Percentiles rank a stretch among this genome's conserved stretches.
These are phyloP conservation scores for Citrullus amarus DNA, from an alignment of 306 rosid species.

Conservation along the genomic window DNA sequence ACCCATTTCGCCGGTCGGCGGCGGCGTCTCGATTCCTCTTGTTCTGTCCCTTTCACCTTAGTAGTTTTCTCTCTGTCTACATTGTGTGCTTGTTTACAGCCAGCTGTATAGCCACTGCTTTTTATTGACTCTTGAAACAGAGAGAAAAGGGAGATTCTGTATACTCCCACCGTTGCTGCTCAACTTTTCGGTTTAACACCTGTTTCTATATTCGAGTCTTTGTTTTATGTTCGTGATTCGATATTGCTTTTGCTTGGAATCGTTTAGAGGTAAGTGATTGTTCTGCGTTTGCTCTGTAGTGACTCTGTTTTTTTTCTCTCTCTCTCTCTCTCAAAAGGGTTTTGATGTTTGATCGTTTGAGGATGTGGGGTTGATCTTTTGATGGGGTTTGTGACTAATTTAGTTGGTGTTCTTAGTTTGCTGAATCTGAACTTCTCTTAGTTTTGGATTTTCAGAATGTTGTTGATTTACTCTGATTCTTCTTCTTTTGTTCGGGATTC, in stretches of 20 bases:
- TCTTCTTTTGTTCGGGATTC: neutral
- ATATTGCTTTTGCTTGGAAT: neutral
- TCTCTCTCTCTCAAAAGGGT: neutral
- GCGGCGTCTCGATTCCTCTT: neutral
- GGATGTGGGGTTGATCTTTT: neutral
- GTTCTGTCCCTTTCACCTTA: neutral
- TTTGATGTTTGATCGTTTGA: neutral
- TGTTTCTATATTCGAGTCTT: slow-evolving; percentile 5
- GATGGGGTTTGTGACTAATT: neutral
- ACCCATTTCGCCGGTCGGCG: neutral
- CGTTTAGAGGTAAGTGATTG: neutral
- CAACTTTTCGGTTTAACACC: neutral
- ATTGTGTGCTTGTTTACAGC: slow-evolving; percentile 35
- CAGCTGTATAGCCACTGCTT: slow-evolving; percentile 32
- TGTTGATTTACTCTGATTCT: neutral
- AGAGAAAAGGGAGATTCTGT: slow-evolving; percentile 2
- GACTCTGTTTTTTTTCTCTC: neutral
- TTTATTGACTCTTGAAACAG: neutral
- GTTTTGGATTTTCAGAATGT: neutral
- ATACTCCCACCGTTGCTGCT: slow-evolving; percentile 7
- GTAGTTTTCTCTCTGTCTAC: neutral
- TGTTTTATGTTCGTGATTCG: neutral
- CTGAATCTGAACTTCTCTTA: neutral
- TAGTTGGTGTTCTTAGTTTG: neutral
- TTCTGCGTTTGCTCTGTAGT: neutral